Evolutionary conservation across 2,329 filamentous ascomycete genomes (phyloP).

Genomic region (Talaromyces sp.): DNA sequence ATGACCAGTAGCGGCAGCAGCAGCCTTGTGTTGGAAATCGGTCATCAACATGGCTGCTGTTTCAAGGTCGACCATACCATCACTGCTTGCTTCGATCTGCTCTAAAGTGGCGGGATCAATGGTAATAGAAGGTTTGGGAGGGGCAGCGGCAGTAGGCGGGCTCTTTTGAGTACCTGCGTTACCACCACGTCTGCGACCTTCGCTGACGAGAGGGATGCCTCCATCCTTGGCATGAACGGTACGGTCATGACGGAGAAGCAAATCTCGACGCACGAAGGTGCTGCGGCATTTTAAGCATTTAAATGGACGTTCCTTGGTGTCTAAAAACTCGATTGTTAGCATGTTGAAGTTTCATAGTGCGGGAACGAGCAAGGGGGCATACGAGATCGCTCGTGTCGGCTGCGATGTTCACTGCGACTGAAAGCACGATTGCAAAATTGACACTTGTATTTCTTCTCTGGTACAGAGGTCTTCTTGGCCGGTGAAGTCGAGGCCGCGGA

Average conservation of each 20-base stretch:
- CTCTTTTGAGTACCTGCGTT: constrained; percentile 36
- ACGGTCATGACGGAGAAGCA: constrained; percentile 93
- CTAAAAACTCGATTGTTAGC: constrained; percentile 47
- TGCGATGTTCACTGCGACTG: constrained; percentile 94
- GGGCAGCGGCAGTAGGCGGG: constrained; percentile 44
- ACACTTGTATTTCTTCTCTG: constrained; percentile 99
- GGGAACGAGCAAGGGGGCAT: constrained; percentile 51
- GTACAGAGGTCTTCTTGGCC: constrained; percentile 77
- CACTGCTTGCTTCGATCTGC: constrained; percentile 86
- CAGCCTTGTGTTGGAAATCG: constrained; percentile 95
- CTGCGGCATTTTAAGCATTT: constrained; percentile 98
- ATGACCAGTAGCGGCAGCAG: constrained; percentile 56
- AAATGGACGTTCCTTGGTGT: constrained; percentile 98
- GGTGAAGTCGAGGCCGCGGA: constrained; percentile 67
- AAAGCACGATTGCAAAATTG: constrained; percentile 98
- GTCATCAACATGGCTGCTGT: constrained; percentile 98
- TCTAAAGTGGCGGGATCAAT: constrained; percentile 84
- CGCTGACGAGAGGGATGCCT: constrained; percentile 87
- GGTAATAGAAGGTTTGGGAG: constrained; percentile 73
- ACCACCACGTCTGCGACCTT: constrained; percentile 69
- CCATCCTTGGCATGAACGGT: constrained; percentile 99
- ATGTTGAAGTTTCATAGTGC: not conserved
- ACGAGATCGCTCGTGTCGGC: constrained; percentile 96
- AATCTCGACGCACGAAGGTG: constrained; percentile 95
- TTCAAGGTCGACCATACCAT: constrained; percentile 92